Evolutionary conservation across 169 alveolate genomes (phyloP).

Genomic region (Cyclospora cayetanensis): DNA sequence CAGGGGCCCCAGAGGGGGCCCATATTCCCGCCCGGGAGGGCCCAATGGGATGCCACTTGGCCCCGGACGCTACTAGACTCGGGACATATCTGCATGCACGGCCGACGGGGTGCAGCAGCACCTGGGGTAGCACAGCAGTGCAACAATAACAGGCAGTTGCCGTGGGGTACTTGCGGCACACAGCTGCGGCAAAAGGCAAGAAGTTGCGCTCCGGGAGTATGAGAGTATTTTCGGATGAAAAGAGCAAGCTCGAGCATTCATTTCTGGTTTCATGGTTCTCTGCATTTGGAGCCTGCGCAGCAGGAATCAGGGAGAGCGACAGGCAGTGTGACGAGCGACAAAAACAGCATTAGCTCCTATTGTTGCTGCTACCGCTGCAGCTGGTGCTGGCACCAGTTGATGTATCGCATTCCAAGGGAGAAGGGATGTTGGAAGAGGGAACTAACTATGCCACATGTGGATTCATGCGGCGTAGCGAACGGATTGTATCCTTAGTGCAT

Average conservation of each 20-base stretch:
- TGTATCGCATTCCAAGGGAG: too few relatives aligned
- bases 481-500: too few relatives aligned
- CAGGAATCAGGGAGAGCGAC: too few relatives aligned
- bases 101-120: background rate
- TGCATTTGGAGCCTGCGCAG: background rate
- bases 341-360: too few relatives aligned
- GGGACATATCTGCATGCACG: background rate
- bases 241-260: background rate
- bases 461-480: too few relatives aligned
- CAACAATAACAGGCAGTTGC: background rate
- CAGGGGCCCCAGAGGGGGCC: constrained; percentile 67
- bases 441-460: too few relatives aligned
- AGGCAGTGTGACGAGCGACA: too few relatives aligned
- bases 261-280: background rate
- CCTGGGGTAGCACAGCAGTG: background rate
- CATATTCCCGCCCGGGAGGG: constrained; percentile 24
- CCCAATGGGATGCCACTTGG: constrained; percentile 61
- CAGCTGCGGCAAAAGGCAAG: background rate
- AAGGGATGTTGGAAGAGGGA: too few relatives aligned
- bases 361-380: too few relatives aligned
- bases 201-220: background rate
- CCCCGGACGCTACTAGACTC: constrained; percentile 40
- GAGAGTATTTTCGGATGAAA: background rate
- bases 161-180: background rate
- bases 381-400: too few relatives aligned